Evolutionary conservation across 73 alveolate species (phyloP).

Genomic region (Paramecium biaurelia): DNA sequence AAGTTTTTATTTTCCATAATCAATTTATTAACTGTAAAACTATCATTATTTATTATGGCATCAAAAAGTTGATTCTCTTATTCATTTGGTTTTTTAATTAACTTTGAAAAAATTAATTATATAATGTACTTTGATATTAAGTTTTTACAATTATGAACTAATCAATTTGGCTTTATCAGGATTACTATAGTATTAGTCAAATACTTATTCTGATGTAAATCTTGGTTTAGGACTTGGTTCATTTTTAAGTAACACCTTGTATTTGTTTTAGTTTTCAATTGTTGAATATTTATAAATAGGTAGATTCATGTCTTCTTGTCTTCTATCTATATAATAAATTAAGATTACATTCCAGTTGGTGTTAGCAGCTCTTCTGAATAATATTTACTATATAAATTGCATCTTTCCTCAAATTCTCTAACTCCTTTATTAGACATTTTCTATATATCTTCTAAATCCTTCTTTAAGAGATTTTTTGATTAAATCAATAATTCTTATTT

Average conservation of each 20-base stretch:
- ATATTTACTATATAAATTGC: neutral
- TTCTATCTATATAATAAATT: neutral
- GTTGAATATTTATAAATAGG: neutral
- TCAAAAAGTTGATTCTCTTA: neutral
- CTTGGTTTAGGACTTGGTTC: neutral
- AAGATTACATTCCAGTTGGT: neutral
- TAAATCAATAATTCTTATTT: neutral
- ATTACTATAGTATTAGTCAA: neutral
- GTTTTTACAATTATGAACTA: neutral
- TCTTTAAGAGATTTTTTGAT: neutral
- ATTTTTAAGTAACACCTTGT: neutral
- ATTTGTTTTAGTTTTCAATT: neutral
- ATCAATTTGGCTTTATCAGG: neutral
- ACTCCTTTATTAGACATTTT: neutral
- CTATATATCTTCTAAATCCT: neutral
- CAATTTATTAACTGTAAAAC: neutral
- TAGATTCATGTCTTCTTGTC: neutral
- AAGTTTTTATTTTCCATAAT: neutral
- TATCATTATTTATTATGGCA: neutral
- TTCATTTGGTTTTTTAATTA: neutral
- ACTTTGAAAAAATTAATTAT: neutral
- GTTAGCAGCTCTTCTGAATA: neutral
- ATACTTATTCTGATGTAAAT: neutral
- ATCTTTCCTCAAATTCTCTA: neutral
- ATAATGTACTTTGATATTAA: neutral